Evolutionary conservation across 768 basidiomycete species (phyloP).

Genomic region (Boletus edulis): DNA sequence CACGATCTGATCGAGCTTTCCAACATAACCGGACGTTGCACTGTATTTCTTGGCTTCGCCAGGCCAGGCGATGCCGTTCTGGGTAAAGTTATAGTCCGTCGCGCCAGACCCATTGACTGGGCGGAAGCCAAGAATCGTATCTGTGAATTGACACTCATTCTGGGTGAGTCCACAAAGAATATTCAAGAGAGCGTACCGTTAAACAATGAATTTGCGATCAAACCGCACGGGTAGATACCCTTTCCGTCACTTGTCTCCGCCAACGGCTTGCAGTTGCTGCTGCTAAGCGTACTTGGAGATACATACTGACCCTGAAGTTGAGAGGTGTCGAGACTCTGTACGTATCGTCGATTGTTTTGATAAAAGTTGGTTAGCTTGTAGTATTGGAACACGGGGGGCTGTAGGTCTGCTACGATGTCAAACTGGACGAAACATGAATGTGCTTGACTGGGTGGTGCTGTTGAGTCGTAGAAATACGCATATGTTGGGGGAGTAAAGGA

Average conservation of each 20-base stretch:
- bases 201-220: conserved; percentile 96
- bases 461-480: conserved; percentile 62
- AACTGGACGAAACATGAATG: conserved; percentile 80
- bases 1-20: conserved; percentile 59
- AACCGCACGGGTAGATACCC: conserved; percentile 89
- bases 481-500: conserved; percentile 60
- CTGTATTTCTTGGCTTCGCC: conserved; percentile 92
- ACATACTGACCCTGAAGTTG: conserved; percentile 80
- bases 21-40: conserved; percentile 48
- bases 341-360: conserved; percentile 98
- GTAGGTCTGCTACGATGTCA: conserved; percentile 73
- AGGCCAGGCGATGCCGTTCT: conserved; percentile 89
- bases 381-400: conserved; percentile 81
- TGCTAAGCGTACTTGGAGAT: conserved; percentile 45
- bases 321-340: conserved; percentile 81
- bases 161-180: not conserved
- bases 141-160: conserved; percentile 38
- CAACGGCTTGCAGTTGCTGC: conserved; percentile 87
- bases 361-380: conserved; percentile 97
- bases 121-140: conserved; percentile 71
- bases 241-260: conserved; percentile 47
- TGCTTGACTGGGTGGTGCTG: conserved; percentile 42
- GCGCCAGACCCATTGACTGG: conserved; percentile 42
- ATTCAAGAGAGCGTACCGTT: conserved; percentile 59
- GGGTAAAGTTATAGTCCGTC: conserved; percentile 68